phyloP scores from a whole-genome alignment of 2,329 filamentous ascomycete genomes.

The Nigrospora sphaerica region DNA sequence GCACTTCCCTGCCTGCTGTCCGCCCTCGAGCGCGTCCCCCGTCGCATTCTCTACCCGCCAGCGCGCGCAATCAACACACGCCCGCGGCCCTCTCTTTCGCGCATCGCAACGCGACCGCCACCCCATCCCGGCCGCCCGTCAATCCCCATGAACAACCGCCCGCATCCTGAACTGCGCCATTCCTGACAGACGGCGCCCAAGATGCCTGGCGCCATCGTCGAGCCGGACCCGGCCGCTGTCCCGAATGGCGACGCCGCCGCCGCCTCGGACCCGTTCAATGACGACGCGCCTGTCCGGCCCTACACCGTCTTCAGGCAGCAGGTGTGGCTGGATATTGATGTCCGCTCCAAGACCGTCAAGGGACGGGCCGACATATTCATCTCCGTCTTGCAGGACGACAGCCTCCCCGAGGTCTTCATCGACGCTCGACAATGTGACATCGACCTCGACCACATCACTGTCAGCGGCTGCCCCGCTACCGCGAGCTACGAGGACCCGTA shows the following conservation, averaged over 20 bases:
- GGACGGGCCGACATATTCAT: conserved; percentile 80
- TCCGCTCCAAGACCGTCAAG: conserved; percentile 64
- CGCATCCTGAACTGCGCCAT: background rate
- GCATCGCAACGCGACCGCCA: too few species aligned
- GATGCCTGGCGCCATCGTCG: conserved; percentile 21
- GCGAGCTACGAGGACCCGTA: conserved; percentile 59
- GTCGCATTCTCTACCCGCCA: too few species aligned
- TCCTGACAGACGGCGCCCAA: conserved; percentile 8
- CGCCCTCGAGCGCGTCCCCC: too few species aligned
- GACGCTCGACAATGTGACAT: conserved; percentile 58
- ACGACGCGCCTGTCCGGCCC: conserved; percentile 24
- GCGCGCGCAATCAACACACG: too few species aligned
- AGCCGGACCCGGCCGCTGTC: conserved; percentile 14
- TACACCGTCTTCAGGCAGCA: conserved; percentile 70
- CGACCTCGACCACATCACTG: conserved; percentile 43
- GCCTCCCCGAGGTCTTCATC: conserved; percentile 50
- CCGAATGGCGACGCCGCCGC: conserved; percentile 13
- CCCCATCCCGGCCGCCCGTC: background rate
- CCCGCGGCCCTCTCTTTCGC: too few species aligned
- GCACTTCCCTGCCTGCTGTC: too few species aligned
- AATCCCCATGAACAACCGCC: conserved; percentile 1
- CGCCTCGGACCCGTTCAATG: conserved; percentile 21
- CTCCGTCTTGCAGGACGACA: conserved; percentile 45
- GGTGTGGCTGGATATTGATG: conserved; percentile 84
- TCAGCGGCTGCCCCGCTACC: conserved; percentile 37